These are phyloP conservation scores for Elaeis oleifera DNA, from an alignment of 202 grass and related monocot genomes.

Conservation along the genomic window DNA sequence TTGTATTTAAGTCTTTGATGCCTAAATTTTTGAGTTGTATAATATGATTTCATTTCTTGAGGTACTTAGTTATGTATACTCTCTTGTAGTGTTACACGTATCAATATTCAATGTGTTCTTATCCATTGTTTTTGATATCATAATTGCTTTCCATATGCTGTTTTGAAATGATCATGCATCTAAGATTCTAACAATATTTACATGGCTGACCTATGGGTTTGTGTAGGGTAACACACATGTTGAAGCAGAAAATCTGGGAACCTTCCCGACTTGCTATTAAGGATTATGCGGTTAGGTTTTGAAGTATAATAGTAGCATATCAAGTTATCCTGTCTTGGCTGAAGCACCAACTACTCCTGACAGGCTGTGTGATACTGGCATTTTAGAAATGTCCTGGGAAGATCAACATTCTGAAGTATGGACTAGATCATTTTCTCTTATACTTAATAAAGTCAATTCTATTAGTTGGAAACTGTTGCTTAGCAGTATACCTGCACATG, in stretches of 20 bases:
- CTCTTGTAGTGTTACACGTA: no score
- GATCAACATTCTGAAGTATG: constrained; percentile 79
- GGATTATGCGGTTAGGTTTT: constrained; percentile 65
- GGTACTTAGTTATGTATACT: no score
- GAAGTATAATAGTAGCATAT: constrained; percentile 39
- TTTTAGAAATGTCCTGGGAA: constrained; percentile 53
- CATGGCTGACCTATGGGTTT: constrained; percentile 11
- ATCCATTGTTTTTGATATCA: no score
- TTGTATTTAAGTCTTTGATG: no score
- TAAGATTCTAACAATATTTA: no score
- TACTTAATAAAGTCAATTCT: not conserved
- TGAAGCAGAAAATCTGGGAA: constrained; percentile 35
- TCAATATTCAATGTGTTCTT: no score
- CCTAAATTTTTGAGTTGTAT: no score
- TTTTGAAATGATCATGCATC: no score
- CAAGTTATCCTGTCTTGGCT: constrained; percentile 34
- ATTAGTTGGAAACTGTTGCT: not conserved
- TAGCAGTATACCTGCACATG: no score
- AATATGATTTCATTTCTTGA: no score
- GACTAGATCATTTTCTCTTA: not conserved
- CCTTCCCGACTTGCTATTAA: constrained; percentile 34
- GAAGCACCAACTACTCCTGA: constrained; percentile 85
- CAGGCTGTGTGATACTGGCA: constrained; percentile 62
- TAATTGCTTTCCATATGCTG: no score
- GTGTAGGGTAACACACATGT: constrained; percentile 28